Base-by-base conservation (phyloP, 1,139 yeast genomes). In the Magnusiomyces sp. region DNA sequence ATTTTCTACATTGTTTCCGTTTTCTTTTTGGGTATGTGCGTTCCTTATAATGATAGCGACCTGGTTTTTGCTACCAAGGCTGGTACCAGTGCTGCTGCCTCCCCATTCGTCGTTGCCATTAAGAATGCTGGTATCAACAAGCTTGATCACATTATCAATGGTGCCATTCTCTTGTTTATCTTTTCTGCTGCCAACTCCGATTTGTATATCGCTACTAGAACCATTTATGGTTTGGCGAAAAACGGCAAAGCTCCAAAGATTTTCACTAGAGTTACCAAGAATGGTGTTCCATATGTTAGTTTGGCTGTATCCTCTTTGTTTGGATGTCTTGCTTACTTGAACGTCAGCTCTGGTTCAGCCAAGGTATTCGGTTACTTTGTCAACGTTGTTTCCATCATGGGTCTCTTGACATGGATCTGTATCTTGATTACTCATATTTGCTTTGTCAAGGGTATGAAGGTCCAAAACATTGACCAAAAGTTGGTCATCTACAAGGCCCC, bases 101-200 rank as follows among this genome's bases (percentile, higher is more conserved):
- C 90, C 10, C 92, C 95, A 42, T 84, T 83, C 63, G 81, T 74
- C 47, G 76, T 77, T 51, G 81, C 81, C 31, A 73, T 76, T 55
- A 71, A 73, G 58, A 80, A 79, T 57, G 84, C 89, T 4, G 74
- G 79, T 4, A 81, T 83, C 54, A 69, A 68, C 0, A 83, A 74
- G 1, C 68, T 83, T 56, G 80, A 83, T 55, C 83, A 81, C 59
- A 72, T 84, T 48, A 72, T 84, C 57, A 84, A 84, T 60, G 90
- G 81, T 1, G 79, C 79, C 56, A 79, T 84, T 51, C 67, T 84
- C 62, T 69, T 83, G 9, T 81, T 84, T 51, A 84, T 85, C 50
- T 75, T 82, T 55, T 79, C 86, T 13, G 85, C 90, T 9, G 81
- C 84, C 47, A 83, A 83, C 66, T 81, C 89, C 0, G 86, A 80